Percentiles rank a stretch among this genome's conserved stretches.
phyloP scores from a whole-genome alignment of 139 green algal species.

The Zygnema circumcarinatum region DNA sequence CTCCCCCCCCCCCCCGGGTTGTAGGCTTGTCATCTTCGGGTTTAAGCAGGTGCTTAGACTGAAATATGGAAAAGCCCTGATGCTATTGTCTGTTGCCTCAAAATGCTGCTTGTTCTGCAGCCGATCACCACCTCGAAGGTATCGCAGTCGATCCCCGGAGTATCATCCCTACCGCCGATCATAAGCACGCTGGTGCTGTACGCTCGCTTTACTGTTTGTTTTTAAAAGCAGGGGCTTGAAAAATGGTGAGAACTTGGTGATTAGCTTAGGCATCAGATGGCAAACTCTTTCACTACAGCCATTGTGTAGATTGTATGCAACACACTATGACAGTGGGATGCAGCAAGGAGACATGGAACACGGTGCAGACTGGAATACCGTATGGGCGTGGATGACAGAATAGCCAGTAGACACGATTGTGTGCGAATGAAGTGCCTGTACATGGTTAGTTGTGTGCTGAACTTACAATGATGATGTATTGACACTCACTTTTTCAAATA shows the following conservation, averaged over 20 bases:
- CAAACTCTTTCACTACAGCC: not conserved
- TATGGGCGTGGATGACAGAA: too few species aligned
- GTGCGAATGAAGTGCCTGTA: too few species aligned
- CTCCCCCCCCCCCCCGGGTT: too few species aligned
- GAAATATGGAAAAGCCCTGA: too few species aligned
- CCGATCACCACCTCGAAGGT: not conserved
- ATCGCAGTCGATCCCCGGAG: not conserved
- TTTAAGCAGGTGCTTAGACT: constrained; percentile 19
- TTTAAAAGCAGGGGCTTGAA: not conserved
- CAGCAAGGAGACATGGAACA: too few species aligned
- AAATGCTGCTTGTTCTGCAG: not conserved
- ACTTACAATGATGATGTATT: too few species aligned
- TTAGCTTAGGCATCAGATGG: not conserved
- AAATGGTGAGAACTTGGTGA: not conserved
- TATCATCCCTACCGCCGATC: constrained; percentile 7
- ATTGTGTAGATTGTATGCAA: not conserved
- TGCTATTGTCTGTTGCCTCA: constrained; percentile 7
- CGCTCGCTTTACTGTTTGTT: not conserved
- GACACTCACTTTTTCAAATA: too few species aligned
- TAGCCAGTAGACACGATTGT: too few species aligned
- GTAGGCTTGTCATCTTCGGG: not conserved
- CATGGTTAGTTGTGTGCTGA: too few species aligned
- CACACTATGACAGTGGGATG: too few species aligned
- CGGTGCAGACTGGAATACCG: too few species aligned
- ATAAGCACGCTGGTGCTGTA: not conserved